Evolutionary conservation across 2,329 filamentous ascomycete genomes (phyloP).

Genomic region (Epichloe gansuensis): DNA sequence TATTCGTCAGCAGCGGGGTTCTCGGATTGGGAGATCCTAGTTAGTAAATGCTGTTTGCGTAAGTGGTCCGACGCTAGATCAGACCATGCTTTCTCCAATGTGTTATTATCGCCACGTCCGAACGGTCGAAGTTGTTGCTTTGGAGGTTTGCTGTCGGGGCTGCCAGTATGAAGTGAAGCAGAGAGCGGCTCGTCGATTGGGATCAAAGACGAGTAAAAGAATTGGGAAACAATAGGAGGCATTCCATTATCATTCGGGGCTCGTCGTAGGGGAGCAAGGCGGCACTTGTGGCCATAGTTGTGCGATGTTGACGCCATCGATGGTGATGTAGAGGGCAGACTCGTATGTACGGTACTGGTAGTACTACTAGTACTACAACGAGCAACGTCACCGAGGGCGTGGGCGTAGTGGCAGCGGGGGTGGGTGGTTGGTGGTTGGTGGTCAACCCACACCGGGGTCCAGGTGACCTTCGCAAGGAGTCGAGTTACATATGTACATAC

Average conservation of each 20-base stretch:
- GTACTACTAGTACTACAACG: not conserved
- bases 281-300: slow-evolving; percentile 49
- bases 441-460: no score
- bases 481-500: no score
- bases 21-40: slow-evolving; percentile 1
- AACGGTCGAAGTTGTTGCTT: slow-evolving; percentile 64
- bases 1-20: not conserved
- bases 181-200: slow-evolving; percentile 85
- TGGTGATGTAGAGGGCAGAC: not conserved
- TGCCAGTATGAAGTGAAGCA: slow-evolving; percentile 38
- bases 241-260: slow-evolving; percentile 31
- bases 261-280: slow-evolving; percentile 34
- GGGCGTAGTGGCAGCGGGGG: no score
- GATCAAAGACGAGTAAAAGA: slow-evolving; percentile 73
- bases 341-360: not conserved
- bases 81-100: slow-evolving; percentile 68
- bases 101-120: slow-evolving; percentile 64
- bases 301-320: slow-evolving; percentile 24
- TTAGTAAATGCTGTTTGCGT: slow-evolving; percentile 33
- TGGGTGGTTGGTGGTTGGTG: no score
- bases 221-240: slow-evolving; percentile 56
- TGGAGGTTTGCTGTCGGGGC: slow-evolving; percentile 37
- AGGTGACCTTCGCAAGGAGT: no score
- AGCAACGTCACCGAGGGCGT: no score
- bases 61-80: slow-evolving; percentile 40